phyloP scores from a whole-genome alignment of 306 rosid species.

The Pueraria montana region DNA sequence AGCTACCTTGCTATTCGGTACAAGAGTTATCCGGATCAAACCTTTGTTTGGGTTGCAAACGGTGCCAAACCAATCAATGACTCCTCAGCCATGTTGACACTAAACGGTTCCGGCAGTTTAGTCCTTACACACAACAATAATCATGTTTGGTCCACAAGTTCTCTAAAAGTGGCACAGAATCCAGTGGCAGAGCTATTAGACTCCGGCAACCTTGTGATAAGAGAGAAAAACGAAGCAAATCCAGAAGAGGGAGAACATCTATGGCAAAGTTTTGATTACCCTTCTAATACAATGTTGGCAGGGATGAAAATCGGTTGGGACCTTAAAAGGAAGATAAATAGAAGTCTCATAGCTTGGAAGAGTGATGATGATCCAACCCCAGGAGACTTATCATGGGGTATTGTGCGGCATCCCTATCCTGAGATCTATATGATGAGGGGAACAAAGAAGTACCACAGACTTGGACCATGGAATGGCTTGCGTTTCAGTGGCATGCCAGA shows the following conservation, averaged over 20 bases:
- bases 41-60: conserved; percentile 51
- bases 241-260: not conserved
- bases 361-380: conserved; percentile 46
- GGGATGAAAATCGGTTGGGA: conserved; percentile 53
- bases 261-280: conserved; percentile 53
- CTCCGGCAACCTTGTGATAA: conserved; percentile 50
- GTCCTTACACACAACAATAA: conserved; percentile 29
- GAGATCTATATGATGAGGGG: conserved; percentile 28
- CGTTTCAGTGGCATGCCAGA: conserved; percentile 36
- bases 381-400: conserved; percentile 20
- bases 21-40: conserved; percentile 11
- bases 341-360: conserved; percentile 26
- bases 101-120: conserved; percentile 38
- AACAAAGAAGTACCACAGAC: not conserved
- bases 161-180: not conserved
- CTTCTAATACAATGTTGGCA: conserved; percentile 44
- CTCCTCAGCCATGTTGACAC: conserved; percentile 13
- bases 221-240: not conserved
- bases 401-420: conserved; percentile 4
- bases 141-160: conserved; percentile 7
- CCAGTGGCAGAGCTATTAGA: conserved; percentile 42
- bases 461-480: conserved; percentile 53
- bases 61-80: conserved; percentile 43
- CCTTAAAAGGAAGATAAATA: not conserved
- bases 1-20: conserved; percentile 34